Evolutionary conservation across 768 basidiomycete genomes (phyloP), one percentile per base, ranked within the genome.

Genomic region (Lentinula guzmanii): DNA sequence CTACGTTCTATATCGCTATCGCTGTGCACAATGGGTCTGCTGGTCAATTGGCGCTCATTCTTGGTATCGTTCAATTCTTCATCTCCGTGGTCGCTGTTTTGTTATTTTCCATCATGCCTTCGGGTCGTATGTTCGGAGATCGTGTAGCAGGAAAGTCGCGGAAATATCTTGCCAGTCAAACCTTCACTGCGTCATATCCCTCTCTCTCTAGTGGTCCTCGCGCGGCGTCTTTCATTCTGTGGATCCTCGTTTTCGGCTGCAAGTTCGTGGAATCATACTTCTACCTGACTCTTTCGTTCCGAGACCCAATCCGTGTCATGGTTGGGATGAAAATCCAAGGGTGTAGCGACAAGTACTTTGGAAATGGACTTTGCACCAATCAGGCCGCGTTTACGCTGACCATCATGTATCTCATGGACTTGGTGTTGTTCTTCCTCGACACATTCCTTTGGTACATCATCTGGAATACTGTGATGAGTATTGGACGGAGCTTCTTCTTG

Each of bases 361-460:
- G 95, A 15, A 79, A 81, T 66, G 80, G 78, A 8, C 83, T 99
- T 15, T 99, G 97, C 76, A 77, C 79, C 52, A 95, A 98, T 72
- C 97, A 99, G 66, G 91, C 95, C 1, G 92, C 91, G 3, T 98
- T 98, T 75, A 90, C 96, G 8, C 75, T 99, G 70, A 86, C 97
- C 60, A 90, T 98, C 79, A 99, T 98, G 96, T 98, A 95, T 71
- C 78, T 97, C 79, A 98, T 98, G 96, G 97, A 98, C 70, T 77
- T 99, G 52, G 86, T 90, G 56, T 84, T 99, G 50, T 99, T 93
- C 84, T 99, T 98, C 85, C 81, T 99, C 74, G 97, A 99, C 77
- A 99, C 97, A 6, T 99, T 98, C 89, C 77, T 99, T 34, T 99
- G 97, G 97, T 99, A 95, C 71, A 95, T 98, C 77, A 98, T 98